Evolutionary conservation across 345 rosid genomes (phyloP), one percentile per base, ranked within the genome.

Genomic region (sweet orange (Citrus sinensis)): DNA sequence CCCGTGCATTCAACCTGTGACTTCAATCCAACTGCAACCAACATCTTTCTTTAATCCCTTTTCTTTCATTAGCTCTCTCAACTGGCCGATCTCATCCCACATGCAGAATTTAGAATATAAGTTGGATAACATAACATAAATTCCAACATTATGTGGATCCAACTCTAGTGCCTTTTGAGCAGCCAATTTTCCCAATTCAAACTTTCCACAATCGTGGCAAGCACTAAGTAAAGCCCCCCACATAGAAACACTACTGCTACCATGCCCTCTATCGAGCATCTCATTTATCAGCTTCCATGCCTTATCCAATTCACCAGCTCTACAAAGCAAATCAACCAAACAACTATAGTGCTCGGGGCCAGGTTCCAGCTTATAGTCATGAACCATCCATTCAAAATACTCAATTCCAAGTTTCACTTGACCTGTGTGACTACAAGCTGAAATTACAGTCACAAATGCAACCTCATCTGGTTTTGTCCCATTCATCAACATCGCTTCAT

Each of bases 171-270:
- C 91, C 76, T 77, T 86, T 60, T 29, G 79, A 49, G 92, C 87
- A 59, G 91, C 91, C 79, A 91, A 79, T 82, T 75, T 77, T 42
- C 87, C 92, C 81, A 89, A 39, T 78, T 88, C 88, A 22, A 88
- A 62, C 64, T 85, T 83, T n/a, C 90, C 87, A 24, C 71, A 73
- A 49, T 84, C 84, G 58, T 80, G 71, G 49, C 91, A 86, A 71
- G 90, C 87, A 61, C 84, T 83, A 59, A 87, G 89, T 80, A 90
- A 78, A 77, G 91, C 70, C 16, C 91, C 92, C 92, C 92, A 91
- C 89, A 88, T 78, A 4, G 90, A 83, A 80, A 83, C 71, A 71
- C 80, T 80, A 56, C 64, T 75, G 49, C 59, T 78, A 29, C 67
- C 78, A 69, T 75, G 74, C 66, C 86, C 87, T 80, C 76, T 73